Percentiles rank a stretch among this genome's conserved stretches.
Evolutionary conservation across 2,329 filamentous ascomycete species (phyloP).

Genomic region (Lecanosticta acicola): DNA sequence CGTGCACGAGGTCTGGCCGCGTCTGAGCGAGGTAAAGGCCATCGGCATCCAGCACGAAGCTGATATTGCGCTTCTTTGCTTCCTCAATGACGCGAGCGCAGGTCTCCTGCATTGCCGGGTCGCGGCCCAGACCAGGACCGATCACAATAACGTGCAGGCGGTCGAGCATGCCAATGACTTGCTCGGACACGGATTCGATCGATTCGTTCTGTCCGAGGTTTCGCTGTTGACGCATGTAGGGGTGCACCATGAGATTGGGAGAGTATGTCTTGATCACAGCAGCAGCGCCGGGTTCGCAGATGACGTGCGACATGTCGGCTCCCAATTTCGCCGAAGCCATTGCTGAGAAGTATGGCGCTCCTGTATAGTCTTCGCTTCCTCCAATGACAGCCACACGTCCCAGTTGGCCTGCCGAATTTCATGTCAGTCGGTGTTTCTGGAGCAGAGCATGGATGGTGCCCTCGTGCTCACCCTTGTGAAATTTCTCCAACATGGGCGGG

Average conservation of each 20-base stretch:
- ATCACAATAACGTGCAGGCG: conserved; percentile 90
- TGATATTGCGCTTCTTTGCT: conserved; percentile 64
- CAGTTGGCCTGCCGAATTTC: conserved; percentile 66
- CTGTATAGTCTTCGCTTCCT: conserved; percentile 92
- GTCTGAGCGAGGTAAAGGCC: conserved; percentile 73
- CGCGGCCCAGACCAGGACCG: conserved; percentile 84
- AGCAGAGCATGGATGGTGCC: too few relatives aligned
- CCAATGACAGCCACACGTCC: conserved; percentile 91
- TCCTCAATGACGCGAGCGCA: conserved; percentile 72
- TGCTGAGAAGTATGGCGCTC: conserved; percentile 94
- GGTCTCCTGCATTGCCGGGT: conserved; percentile 83
- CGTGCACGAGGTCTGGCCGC: conserved; percentile 68
- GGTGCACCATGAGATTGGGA: conserved; percentile 97
- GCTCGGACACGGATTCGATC: conserved; percentile 58
- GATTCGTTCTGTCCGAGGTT: conserved; percentile 51
- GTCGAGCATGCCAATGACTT: conserved; percentile 72
- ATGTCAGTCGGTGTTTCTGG: conserved; percentile 5
- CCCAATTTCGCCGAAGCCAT: conserved; percentile 70
- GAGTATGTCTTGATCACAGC: conserved; percentile 94
- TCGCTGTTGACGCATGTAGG: conserved; percentile 77
- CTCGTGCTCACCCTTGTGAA: conserved; percentile 87
- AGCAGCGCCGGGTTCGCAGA: conserved; percentile 83
- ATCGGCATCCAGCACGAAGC: conserved; percentile 88
- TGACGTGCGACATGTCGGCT: conserved; percentile 63
- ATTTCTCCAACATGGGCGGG: conserved; percentile 88